phyloP scores from a whole-genome alignment of 768 basidiomycete genomes.

The Xerocomellus dryophilus region DNA sequence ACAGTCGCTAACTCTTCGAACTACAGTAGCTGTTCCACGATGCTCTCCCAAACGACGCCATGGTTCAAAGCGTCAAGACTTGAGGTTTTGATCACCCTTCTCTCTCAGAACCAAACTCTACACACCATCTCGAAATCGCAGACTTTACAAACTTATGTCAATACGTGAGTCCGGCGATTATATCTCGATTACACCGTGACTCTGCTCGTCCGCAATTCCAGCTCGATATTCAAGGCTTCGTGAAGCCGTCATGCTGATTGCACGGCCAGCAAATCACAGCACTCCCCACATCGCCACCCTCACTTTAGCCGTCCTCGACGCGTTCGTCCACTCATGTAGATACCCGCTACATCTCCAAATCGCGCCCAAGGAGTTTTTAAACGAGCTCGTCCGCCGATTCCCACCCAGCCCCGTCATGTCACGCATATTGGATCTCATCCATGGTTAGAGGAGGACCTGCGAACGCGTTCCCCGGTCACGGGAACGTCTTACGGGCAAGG shows the following conservation, averaged over 20 bases:
- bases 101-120: slow-evolving; percentile 86
- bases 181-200: too few relatives aligned
- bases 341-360: slow-evolving; percentile 98
- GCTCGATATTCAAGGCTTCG: slow-evolving; percentile 57
- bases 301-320: slow-evolving; percentile 81
- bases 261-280: slow-evolving; percentile 82
- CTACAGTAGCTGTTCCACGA: slow-evolving; percentile 16
- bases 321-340: slow-evolving; percentile 91
- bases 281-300: slow-evolving; percentile 90
- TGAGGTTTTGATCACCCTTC: slow-evolving; percentile 70
- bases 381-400: slow-evolving; percentile 90
- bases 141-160: slow-evolving; percentile 95
- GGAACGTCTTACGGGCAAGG: too few relatives aligned
- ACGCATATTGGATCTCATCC: slow-evolving; percentile 85
- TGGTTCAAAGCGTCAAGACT: slow-evolving; percentile 61
- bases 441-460: too few relatives aligned
- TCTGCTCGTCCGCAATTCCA: not conserved
- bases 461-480: too few relatives aligned
- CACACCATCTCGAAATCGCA: slow-evolving; percentile 88
- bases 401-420: slow-evolving; percentile 88
- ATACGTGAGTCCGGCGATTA: slow-evolving; percentile 59
- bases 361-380: slow-evolving; percentile 95
- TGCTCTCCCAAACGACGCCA: slow-evolving; percentile 51
- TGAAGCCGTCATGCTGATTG: slow-evolving; percentile 85
- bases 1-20: too few relatives aligned